Base-by-base conservation (phyloP, 192 early-diverging fungal genomes). In the Coemansia sp. region DNA sequence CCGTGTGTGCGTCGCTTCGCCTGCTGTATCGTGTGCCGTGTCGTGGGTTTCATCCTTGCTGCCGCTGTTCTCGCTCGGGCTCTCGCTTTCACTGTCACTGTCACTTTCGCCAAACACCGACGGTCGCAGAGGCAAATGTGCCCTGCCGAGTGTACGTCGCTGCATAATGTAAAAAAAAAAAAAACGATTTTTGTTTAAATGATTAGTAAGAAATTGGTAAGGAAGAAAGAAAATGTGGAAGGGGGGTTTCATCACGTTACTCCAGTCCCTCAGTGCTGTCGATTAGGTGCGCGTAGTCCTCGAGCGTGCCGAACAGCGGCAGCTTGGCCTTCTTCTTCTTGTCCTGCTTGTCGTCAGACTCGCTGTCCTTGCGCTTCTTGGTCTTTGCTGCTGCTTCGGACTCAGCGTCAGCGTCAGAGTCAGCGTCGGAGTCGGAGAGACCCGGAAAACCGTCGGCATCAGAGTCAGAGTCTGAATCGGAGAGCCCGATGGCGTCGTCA, bases 281-380 rank as follows among this genome's bases (percentile, higher is more conserved):
- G 42, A 80, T 71, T 38, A 80, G 53, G 21, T 70, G 64, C 2
- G 84, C 85, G 71, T 89, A 89, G 48, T 89, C 87, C 51, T 89
- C 87, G 62, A 82, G 82, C n/a, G 84, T 83, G 19, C 80, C 87
- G 64, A 89, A 86, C 42, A 84, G 76, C n/a, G 87, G 87, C 55
- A 87, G 45, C 57, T 78, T 80, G 24, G 59, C 68, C 54, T 80
- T 78, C 78, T 84, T 78, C 78, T 84, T 78, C 72, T 83, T 84
- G 53, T 17, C 45, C 2, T 17, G 18, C 49, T 50, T 15, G 6
- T 62, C 51, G 8, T 66, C 65, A 14, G 34, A 17, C 15, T 65
- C 72, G 23, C 55, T 51, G 51, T 63, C 62, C 53, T 82, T 78
- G 58, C 66, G 64, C 56, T 80, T 71, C 30, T 30, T 30, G 4